Evolutionary conservation across 192 early-diverging fungal species (phyloP).

Genomic region (Linnemannia schmuckeri): DNA sequence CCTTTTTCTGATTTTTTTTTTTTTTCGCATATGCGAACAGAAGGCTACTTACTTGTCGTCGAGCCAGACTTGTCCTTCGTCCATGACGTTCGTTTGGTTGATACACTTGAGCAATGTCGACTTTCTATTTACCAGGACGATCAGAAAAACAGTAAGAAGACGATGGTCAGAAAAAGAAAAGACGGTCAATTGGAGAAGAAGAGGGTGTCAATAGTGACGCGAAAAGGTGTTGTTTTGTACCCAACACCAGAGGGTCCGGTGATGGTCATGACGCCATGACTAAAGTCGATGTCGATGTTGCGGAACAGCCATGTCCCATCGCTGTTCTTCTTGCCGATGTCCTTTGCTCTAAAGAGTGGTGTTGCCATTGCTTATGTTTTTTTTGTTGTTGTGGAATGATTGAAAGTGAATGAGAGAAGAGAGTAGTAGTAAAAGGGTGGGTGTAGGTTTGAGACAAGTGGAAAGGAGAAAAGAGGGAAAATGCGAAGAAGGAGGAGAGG

Average conservation of each 20-base stretch:
- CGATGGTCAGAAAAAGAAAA: not conserved
- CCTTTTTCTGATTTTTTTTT: not conserved
- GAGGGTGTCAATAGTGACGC: not conserved
- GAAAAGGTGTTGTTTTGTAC: constrained; percentile 39
- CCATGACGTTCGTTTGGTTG: constrained; percentile 77
- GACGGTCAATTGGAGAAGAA: not conserved
- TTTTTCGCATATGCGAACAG: not conserved
- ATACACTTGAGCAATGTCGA: constrained; percentile 89
- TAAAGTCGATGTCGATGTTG: constrained; percentile 66
- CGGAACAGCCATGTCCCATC: constrained; percentile 69
- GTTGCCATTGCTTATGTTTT: not conserved
- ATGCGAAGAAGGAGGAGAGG: not conserved
- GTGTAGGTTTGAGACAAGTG: not conserved
- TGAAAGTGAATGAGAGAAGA: not conserved
- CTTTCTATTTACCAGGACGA: constrained; percentile 62
- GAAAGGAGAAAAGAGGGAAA: not conserved
- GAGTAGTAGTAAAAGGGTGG: not conserved
- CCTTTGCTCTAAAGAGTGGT: constrained; percentile 47
- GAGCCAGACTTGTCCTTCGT: constrained; percentile 68
- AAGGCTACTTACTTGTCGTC: constrained; percentile 58
- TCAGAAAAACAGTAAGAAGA: not conserved
- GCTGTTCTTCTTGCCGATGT: constrained; percentile 53
- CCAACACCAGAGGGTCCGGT: constrained; percentile 81
- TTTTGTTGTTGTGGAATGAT: not conserved
- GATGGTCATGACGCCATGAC: constrained; percentile 69